Evolutionary conservation across 345 rosid species (phyloP).

Genomic region (Psidium guajava): DNA sequence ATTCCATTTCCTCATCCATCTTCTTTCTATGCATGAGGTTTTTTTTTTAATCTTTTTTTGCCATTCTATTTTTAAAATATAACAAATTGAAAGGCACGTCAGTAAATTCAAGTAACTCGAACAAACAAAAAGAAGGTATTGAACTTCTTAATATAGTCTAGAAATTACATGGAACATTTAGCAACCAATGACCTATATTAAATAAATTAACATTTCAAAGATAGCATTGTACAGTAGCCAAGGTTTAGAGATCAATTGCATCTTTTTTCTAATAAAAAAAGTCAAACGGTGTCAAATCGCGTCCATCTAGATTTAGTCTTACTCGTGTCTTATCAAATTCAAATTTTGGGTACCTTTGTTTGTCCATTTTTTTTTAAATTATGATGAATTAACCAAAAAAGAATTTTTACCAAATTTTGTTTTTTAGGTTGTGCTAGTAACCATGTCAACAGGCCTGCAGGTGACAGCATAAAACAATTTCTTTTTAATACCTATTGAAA

Average conservation of each 20-base stretch:
- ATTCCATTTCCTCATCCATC: not conserved
- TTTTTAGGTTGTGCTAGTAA: not conserved
- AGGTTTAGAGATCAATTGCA: not conserved
- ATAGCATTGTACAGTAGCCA: not conserved
- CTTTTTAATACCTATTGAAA: not conserved
- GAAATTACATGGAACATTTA: not conserved
- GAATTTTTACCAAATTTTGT: too few species aligned
- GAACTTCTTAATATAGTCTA: not conserved
- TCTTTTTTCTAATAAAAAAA: not conserved
- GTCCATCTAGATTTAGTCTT: not conserved
- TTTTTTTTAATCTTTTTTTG: not conserved
- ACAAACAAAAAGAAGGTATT: rapidly evolving
- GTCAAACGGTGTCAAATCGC: not conserved
- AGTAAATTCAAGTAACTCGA: not conserved
- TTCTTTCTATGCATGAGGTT: not conserved
- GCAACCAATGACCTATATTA: not conserved
- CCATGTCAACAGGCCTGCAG: not conserved
- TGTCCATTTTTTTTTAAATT: too few species aligned
- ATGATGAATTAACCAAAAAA: too few species aligned
- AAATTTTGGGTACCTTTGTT: not conserved
- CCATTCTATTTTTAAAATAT: not conserved
- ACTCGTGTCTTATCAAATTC: not conserved
- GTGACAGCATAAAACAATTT: not conserved
- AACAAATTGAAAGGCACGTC: not conserved
- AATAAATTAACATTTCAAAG: not conserved